These are phyloP conservation scores for Oryza longistaminata DNA, from an alignment of 176 grass and related monocot species.

Conservation along the genomic window DNA sequence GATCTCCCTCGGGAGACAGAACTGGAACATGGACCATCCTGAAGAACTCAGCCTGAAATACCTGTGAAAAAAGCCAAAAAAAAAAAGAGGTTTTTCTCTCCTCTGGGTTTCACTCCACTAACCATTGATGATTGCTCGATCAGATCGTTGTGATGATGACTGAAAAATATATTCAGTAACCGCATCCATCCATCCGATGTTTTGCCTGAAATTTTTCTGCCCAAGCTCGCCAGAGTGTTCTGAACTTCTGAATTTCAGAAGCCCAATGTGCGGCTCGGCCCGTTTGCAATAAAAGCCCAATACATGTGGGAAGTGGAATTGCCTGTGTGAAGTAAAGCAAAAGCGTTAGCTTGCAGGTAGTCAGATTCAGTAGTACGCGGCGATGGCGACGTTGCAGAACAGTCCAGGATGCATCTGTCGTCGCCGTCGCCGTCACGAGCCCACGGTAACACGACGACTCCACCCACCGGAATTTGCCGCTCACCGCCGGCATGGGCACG, in stretches of 20 bases:
- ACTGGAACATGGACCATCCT: slow-evolving; percentile 48
- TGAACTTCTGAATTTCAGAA: background rate
- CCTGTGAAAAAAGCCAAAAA: slow-evolving; percentile 15
- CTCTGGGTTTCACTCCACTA: slow-evolving; percentile 27
- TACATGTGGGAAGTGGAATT: background rate
- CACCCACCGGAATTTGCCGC: slow-evolving; percentile 13
- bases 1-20: slow-evolving; percentile 77
- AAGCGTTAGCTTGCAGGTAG: background rate
- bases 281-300: background rate
- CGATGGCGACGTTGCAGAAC: background rate
- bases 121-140: slow-evolving; percentile 19
- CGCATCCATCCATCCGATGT: background rate
- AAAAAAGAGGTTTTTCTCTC: background rate
- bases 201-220: slow-evolving; percentile 8
- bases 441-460: slow-evolving; percentile 29
- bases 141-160: slow-evolving; percentile 6
- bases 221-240: background rate
- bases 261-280: background rate
- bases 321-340: background rate
- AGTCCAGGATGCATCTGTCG: background rate
- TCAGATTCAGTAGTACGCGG: slow-evolving; percentile 10
- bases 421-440: slow-evolving; percentile 15
- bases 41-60: slow-evolving; percentile 49
- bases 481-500: background rate
- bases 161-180: slow-evolving; percentile 25